Evolutionary conservation across 257 asterid species (phyloP).

Genomic region (Henckelia pumila): DNA sequence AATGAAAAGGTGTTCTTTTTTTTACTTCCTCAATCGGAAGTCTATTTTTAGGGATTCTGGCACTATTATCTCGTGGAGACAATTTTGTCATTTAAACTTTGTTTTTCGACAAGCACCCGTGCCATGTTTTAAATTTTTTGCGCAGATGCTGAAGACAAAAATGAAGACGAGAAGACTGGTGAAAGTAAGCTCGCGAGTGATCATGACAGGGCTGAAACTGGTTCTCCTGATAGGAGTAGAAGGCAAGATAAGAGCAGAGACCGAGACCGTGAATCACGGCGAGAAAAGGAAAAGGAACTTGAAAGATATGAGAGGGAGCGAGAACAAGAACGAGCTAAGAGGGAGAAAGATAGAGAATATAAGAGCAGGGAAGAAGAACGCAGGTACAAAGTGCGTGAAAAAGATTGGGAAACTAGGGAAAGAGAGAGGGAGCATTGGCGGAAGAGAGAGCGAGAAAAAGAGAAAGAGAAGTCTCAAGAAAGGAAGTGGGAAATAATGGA

Average conservation of each 20-base stretch:
- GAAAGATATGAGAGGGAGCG: constrained; percentile 94
- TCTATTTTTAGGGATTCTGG: neutral
- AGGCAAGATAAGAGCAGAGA: constrained; percentile 82
- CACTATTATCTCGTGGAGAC: constrained; percentile 5
- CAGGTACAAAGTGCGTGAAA: constrained; percentile 80
- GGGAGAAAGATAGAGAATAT: constrained; percentile 92
- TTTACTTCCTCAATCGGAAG: neutral
- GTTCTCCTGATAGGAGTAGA: constrained; percentile 79
- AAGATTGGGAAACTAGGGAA: constrained; percentile 98
- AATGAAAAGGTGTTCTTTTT: neutral
- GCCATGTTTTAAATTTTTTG: constrained; percentile 27
- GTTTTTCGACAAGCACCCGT: constrained; percentile 17
- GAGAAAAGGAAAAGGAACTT: constrained; percentile 88
- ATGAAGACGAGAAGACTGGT: constrained; percentile 65
- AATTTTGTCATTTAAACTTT: constrained; percentile 4
- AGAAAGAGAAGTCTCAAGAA: constrained; percentile 81
- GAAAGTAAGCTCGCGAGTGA: constrained; percentile 66
- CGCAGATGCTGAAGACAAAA: constrained; percentile 66
- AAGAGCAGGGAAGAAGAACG: constrained; percentile 96
- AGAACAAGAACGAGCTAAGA: constrained; percentile 88
- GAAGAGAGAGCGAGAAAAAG: constrained; percentile 87
- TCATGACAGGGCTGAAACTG: constrained; percentile 61
- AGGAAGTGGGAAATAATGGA: constrained; percentile 75
- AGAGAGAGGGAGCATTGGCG: constrained; percentile 89
- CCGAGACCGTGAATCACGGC: constrained; percentile 65